A percentile compares a stretch with the other conserved stretches of the same genome.
phyloP scores from a whole-genome alignment of 345 rosid genomes.

The Syzygium oleosum region DNA sequence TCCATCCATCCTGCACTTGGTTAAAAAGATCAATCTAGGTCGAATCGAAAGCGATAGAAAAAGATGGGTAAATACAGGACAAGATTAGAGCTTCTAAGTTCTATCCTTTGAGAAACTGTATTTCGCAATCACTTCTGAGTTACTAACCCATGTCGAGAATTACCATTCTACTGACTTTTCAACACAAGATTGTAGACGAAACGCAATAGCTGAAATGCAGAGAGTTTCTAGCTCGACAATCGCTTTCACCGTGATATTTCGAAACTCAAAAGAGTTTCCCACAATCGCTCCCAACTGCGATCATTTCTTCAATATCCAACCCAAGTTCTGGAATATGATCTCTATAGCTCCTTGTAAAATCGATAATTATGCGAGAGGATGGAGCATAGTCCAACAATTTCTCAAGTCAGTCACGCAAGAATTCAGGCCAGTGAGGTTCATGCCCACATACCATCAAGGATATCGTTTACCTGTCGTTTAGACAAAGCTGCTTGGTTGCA shows the following conservation, averaged over 20 bases:
- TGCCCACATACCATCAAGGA: neutral
- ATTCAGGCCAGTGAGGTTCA: neutral
- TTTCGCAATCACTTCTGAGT: neutral
- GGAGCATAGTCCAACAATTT: neutral
- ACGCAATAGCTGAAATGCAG: neutral
- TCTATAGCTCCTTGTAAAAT: neutral
- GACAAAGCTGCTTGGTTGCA: neutral
- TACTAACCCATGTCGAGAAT: neutral
- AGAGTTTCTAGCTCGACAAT: neutral
- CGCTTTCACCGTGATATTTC: neutral
- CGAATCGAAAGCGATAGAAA: neutral
- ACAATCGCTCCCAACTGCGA: neutral
- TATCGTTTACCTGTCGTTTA: neutral
- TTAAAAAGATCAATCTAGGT: neutral
- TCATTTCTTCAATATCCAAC: neutral
- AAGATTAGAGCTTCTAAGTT: neutral
- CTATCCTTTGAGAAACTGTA: neutral
- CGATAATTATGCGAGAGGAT: neutral
- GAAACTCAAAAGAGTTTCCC: neutral
- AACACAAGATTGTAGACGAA: neutral
- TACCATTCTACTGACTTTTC: neutral
- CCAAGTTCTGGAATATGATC: neutral
- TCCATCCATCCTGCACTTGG: neutral
- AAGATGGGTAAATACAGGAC: neutral
- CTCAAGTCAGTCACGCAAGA: neutral